Percentiles rank a stretch among this genome's conserved stretches.
Evolutionary conservation across 352 stramenopile genomes (phyloP).

Genomic region (Thalassiosira exigua): DNA sequence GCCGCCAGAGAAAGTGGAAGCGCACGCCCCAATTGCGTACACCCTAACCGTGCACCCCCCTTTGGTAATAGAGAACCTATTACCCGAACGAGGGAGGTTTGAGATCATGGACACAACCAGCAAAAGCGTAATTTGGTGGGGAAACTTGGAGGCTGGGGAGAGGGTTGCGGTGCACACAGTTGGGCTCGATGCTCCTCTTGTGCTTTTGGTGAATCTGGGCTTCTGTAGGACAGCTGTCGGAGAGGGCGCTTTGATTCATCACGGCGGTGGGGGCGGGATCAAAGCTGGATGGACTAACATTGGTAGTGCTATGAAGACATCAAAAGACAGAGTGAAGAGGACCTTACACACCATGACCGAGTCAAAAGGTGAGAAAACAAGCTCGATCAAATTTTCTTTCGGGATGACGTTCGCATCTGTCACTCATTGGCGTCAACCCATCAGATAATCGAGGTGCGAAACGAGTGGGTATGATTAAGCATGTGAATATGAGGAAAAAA

Average conservation of each 20-base stretch:
- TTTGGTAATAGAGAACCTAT: slow-evolving; percentile 88
- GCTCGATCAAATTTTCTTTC: slow-evolving; percentile 15
- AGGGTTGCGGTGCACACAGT: slow-evolving; percentile 83
- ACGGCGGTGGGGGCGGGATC: slow-evolving; percentile 59
- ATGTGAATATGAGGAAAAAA: slow-evolving; percentile 32
- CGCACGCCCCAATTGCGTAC: slow-evolving; percentile 84
- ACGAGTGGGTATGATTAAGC: slow-evolving; percentile 23
- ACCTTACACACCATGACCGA: slow-evolving; percentile 60
- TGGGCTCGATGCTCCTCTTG: slow-evolving; percentile 85
- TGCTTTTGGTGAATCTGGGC: slow-evolving; percentile 85
- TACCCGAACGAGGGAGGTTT: slow-evolving; percentile 85
- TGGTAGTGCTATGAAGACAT: slow-evolving; percentile 59
- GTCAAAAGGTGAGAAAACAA: too few species aligned
- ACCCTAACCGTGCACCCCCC: slow-evolving; percentile 86
- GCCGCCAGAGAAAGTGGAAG: slow-evolving; percentile 29
- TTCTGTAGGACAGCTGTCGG: slow-evolving; percentile 84
- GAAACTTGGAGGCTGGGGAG: slow-evolving; percentile 76
- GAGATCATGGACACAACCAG: slow-evolving; percentile 86
- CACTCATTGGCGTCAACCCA: too few species aligned
- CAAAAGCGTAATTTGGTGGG: slow-evolving; percentile 85
- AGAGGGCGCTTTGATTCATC: slow-evolving; percentile 84
- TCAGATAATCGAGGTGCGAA: slow-evolving; percentile 45
- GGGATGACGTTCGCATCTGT: too few species aligned
- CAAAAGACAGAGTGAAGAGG: slow-evolving; percentile 62
- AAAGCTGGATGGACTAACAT: slow-evolving; percentile 61